Percentiles rank a stretch among this genome's conserved stretches.
These are phyloP conservation scores for Phytophthora idaei DNA, from an alignment of 352 stramenopile genomes.

Conservation along the genomic window DNA sequence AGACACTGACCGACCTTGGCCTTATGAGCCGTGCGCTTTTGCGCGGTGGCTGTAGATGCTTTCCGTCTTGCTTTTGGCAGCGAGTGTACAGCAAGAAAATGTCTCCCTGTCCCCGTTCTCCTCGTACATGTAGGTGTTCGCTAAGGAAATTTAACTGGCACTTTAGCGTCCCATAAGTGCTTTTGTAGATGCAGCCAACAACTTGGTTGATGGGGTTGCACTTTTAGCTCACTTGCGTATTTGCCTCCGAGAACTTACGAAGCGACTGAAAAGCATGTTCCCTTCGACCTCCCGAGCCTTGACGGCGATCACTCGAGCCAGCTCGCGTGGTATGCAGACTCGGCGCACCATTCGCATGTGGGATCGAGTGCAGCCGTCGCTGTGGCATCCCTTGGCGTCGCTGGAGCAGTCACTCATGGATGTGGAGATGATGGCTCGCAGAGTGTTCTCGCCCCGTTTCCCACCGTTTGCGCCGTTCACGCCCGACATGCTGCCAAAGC, in stretches of 20 bases:
- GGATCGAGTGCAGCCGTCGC: conserved; percentile 52
- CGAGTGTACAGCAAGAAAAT: conserved; percentile 27
- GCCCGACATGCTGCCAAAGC: conserved; percentile 22
- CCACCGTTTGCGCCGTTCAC: conserved; percentile 38
- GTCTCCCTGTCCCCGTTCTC: conserved; percentile 13
- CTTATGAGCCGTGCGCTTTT: conserved; percentile 36
- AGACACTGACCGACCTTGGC: conserved; percentile 19
- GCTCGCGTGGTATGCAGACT: conserved; percentile 27
- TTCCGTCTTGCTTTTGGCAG: conserved; percentile 20
- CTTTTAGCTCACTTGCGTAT: conserved; percentile 15
- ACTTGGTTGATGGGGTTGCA: conserved; percentile 1
- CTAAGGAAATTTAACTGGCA: conserved; percentile 39
- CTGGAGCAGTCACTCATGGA: conserved; percentile 79
- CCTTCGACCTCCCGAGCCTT: neutral
- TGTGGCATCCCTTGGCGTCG: conserved; percentile 56
- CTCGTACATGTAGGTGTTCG: conserved; percentile 33
- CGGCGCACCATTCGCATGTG: conserved; percentile 38
- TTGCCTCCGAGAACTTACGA: conserved; percentile 2
- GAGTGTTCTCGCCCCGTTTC: conserved; percentile 38
- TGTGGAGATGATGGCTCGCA: conserved; percentile 41
- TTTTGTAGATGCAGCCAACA: conserved; percentile 11
- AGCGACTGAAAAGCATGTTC: neutral
- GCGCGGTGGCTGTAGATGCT: conserved; percentile 28
- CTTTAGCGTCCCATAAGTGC: conserved; percentile 17
- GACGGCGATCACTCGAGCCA: neutral